Evolutionary conservation across 768 basidiomycete genomes (phyloP).

Genomic region (Galerina marginata): DNA sequence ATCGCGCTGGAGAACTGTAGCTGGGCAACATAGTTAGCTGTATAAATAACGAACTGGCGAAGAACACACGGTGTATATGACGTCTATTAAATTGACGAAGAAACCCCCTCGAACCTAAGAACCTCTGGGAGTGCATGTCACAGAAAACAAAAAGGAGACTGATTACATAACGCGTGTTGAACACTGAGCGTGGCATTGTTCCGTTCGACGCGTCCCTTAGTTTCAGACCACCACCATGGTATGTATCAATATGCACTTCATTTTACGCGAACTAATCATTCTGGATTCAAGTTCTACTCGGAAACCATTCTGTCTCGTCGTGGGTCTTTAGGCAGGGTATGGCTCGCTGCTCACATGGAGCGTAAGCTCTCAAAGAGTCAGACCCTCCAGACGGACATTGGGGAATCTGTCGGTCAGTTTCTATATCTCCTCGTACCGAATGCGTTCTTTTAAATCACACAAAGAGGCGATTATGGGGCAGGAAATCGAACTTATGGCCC

Average conservation of each 20-base stretch:
- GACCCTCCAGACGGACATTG: constrained; percentile 93
- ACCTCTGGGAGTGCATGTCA: not conserved
- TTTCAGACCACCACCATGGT: constrained; percentile 29
- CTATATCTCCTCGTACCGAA: not conserved
- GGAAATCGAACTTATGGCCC: constrained; percentile 91
- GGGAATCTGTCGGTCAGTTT: constrained; percentile 80
- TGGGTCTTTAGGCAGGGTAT: constrained; percentile 94
- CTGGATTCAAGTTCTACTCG: constrained; percentile 76
- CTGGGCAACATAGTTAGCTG: not conserved
- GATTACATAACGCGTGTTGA: constrained; percentile 32
- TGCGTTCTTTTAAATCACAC: not conserved
- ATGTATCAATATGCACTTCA: not conserved
- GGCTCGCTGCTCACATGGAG: constrained; percentile 99
- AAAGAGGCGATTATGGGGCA: constrained; percentile 92
- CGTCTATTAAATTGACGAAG: not conserved
- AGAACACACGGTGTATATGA: constrained; percentile 6
- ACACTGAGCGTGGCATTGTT: constrained; percentile 13
- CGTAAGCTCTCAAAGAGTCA: constrained; percentile 96
- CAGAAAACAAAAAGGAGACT: constrained; percentile 1
- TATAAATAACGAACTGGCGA: not conserved
- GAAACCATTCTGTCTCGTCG: constrained; percentile 93
- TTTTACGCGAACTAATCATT: not conserved
- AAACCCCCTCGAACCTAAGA: not conserved
- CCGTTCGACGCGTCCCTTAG: constrained; percentile 26
- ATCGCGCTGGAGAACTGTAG: constrained; percentile 4